These are phyloP conservation scores for Rhodotorula sp. DNA, from an alignment of 1,284 basidiomycete genomes.

Conservation along the genomic window DNA sequence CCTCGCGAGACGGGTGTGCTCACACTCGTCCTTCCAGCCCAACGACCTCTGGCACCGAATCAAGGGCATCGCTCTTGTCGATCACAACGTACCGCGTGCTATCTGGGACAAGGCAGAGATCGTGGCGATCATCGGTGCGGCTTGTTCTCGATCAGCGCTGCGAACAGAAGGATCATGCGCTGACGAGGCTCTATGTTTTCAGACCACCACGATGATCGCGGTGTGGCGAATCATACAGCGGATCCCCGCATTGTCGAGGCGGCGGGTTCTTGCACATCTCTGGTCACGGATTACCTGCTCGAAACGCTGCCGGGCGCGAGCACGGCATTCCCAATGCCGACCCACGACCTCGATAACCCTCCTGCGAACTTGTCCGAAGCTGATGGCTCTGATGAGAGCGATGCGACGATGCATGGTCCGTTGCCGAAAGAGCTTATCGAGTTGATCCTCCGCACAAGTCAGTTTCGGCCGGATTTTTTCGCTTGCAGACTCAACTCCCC, in stretches of 20 bases:
- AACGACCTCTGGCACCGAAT: conserved; percentile 44
- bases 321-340: not conserved
- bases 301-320: conserved; percentile 26
- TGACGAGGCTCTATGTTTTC: conserved; percentile 37
- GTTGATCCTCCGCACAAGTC: conserved; percentile 40
- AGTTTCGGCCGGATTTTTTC: not conserved
- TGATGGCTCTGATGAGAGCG: not conserved
- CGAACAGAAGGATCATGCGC: not conserved
- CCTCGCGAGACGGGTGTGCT: not conserved
- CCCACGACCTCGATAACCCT: not conserved
- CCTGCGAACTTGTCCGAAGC: not conserved
- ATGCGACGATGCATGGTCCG: not conserved
- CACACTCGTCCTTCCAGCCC: conserved; percentile 18
- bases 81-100: conserved; percentile 48
- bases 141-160: no score
- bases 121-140: conserved; percentile 1
- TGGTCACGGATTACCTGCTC: conserved; percentile 44
- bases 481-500: no score
- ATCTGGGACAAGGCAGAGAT: conserved; percentile 40
- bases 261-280: conserved; percentile 46
- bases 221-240: conserved; percentile 42
- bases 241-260: conserved; percentile 45
- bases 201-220: conserved; percentile 49
- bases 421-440: conserved; percentile 39
- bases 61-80: conserved; percentile 48